Evolutionary conservation across 169 alveolate genomes (phyloP), one percentile per base, ranked within the genome.

Genomic region (Eimeria necatrix): DNA sequence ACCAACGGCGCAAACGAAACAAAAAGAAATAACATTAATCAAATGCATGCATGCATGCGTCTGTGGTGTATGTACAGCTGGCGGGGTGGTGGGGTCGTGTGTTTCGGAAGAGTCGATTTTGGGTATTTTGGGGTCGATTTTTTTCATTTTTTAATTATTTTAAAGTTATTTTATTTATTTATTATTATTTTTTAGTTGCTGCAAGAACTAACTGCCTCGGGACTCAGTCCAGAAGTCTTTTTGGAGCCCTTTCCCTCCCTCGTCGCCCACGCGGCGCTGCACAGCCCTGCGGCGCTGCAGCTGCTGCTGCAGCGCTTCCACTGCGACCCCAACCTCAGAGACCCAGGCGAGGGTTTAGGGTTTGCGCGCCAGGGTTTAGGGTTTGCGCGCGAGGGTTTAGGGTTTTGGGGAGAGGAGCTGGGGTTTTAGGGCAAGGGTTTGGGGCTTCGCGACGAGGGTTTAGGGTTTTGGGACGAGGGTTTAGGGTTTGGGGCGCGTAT

Each of bases 251-350:
- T 20, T 68, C 0, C 41, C 4, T 80, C 89, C 46, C 70, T 80
- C 70, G 71, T 51, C 3, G 70, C 71, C 4, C 70, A 80, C 70
- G 46, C 70, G 9, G 89, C 89, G 14, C 18, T 22, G 48, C 60
- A 80, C 70, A 18, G 89, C 71, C 71, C 48, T 24, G 26, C 26
- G 26, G 18, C 49, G 9, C 46, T 80, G 26, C 70, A 48, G 22
- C 71, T 80, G 6, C 89, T 80, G 1, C 70, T 80, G 0, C 70
- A 49, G 9, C 70, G 26, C 7, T 51, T 80, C 70, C 71, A 22
- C 14, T 46, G 49, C 41, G 61, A 86, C 68, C 83, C 81, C 32
- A 86, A 86, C 64, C 52, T 64, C 80, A 24, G 93, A 46, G 12
- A 80, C 49, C 20, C 85, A 74, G 85, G 85, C 14, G 41, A n/a